Conservation (phyloP, 768 basidiomycete species). For the Boletus edulis region DNA sequence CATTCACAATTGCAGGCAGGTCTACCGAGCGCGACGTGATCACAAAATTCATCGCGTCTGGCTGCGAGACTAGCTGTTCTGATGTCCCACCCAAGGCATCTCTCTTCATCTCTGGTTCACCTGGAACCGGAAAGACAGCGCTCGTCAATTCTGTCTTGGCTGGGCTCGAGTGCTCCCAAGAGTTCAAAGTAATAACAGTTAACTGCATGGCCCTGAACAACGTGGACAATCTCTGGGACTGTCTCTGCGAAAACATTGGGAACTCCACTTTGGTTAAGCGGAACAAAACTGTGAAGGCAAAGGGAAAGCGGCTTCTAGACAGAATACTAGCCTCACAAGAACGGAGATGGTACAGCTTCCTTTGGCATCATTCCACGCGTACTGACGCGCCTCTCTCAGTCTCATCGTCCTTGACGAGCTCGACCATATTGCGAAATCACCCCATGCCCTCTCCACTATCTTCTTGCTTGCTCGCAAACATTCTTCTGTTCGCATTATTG, state of each 20-base stretch:
- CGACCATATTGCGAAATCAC: slow-evolving; percentile 70
- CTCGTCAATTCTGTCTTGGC: slow-evolving; percentile 66
- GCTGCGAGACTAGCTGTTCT: slow-evolving; percentile 35
- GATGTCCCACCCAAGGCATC: slow-evolving; percentile 35
- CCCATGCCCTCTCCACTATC: slow-evolving; percentile 56
- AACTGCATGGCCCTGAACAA: slow-evolving; percentile 80
- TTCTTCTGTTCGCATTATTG: slow-evolving; percentile 63
- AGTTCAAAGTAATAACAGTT: slow-evolving; percentile 53
- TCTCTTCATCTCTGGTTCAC: slow-evolving; percentile 89
- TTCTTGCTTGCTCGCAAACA: slow-evolving; percentile 65
- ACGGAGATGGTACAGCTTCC: slow-evolving; percentile 48
- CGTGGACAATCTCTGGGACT: slow-evolving; percentile 70
- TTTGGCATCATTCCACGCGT: slow-evolving; percentile 6
- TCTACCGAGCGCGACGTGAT: slow-evolving; percentile 59
- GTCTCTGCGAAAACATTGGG: slow-evolving; percentile 57
- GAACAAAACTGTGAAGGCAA: slow-evolving; percentile 39
- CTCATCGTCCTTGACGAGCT: slow-evolving; percentile 84
- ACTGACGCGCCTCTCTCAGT: slow-evolving; percentile 36
- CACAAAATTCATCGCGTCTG: slow-evolving; percentile 55
- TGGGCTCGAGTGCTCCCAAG: slow-evolving; percentile 35
- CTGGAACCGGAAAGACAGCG: slow-evolving; percentile 92
- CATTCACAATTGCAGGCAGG: slow-evolving; percentile 62
- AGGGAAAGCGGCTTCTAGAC: slow-evolving; percentile 49
- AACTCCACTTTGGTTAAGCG: slow-evolving; percentile 33
- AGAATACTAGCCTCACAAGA: slow-evolving; percentile 40